Percentiles rank a stretch among this genome's conserved stretches.
Conservation (phyloP, 2,329 filamentous ascomycete species). For the Xylariomycetidae sp. region DNA sequence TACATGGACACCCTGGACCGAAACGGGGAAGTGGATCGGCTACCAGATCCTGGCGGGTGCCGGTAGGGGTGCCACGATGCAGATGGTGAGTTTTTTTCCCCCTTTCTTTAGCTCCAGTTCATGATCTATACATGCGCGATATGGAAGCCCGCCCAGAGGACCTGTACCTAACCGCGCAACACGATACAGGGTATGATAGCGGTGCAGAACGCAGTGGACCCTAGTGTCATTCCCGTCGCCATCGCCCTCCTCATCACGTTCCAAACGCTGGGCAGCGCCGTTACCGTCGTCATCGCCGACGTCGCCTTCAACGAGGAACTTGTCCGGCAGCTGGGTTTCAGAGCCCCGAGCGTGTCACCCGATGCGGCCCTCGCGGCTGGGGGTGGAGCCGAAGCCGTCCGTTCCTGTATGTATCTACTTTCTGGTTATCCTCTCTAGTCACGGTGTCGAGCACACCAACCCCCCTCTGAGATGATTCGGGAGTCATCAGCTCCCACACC, state of each 20-base stretch:
- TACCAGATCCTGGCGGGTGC: conserved; percentile 24
- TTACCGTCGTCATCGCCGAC: conserved; percentile 24
- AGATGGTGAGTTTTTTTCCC: conserved; percentile 15
- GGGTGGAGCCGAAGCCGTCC: conserved; percentile 22
- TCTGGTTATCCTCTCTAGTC: too few species aligned
- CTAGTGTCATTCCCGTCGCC: conserved; percentile 20
- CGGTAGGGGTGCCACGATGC: conserved; percentile 21
- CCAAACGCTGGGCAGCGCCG: conserved; percentile 21
- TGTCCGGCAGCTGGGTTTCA: conserved; percentile 11
- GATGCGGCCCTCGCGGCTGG: conserved; percentile 20
- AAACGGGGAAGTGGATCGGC: conserved; percentile 22
- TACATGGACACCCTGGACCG: conserved; percentile 19
- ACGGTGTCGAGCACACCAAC: too few species aligned
- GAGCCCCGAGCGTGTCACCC: conserved; percentile 21
- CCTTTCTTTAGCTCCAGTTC: neutral
- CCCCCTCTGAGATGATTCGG: too few species aligned
- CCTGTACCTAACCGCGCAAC: too few species aligned
- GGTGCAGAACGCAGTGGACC: conserved; percentile 22
- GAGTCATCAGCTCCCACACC: too few species aligned
- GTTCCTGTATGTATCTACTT: too few species aligned
- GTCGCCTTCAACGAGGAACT: conserved; percentile 24
- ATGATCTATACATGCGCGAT: too few species aligned
- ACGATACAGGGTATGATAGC: conserved; percentile 19
- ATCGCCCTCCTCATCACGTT: conserved; percentile 25
- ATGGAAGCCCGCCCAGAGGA: too few species aligned